Evolutionary conservation across 345 rosid genomes (phyloP).

Genomic region (Adansonia digitata): DNA sequence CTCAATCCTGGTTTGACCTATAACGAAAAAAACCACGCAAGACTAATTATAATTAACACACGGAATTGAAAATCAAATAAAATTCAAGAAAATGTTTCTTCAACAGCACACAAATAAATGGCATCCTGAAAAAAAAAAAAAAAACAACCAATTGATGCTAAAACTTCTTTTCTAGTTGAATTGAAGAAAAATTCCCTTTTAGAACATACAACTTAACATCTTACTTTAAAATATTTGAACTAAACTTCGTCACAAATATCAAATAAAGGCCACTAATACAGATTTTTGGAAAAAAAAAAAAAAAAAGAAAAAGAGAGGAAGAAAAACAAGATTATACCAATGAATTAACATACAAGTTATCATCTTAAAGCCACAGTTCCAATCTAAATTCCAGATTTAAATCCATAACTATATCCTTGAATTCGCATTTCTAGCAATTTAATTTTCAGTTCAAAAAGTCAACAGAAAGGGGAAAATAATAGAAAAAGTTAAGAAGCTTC

Average conservation of each 20-base stretch:
- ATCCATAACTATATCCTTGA: background rate
- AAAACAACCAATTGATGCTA: background rate
- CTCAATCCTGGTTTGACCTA: constrained; percentile 88
- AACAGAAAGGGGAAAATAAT: background rate
- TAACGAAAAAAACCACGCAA: constrained; percentile 17
- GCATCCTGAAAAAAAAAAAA: background rate
- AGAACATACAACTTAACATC: background rate
- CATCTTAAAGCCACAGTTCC: background rate
- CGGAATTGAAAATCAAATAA: background rate
- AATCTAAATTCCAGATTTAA: background rate
- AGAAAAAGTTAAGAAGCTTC: background rate
- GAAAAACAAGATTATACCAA: too few relatives aligned
- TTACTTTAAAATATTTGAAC: background rate
- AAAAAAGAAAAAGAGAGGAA: too few relatives aligned
- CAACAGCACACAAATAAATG: background rate
- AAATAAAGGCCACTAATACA: background rate
- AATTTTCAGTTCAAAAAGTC: background rate
- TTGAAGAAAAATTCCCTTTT: background rate
- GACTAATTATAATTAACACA: constrained; percentile 20
- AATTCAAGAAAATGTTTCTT: background rate
- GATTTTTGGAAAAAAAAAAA: background rate
- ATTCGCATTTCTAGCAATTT: background rate
- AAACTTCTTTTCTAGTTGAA: background rate
- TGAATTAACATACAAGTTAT: background rate
- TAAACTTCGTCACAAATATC: background rate